Evolutionary conservation across 495 filamentous ascomycete species (phyloP), one percentile per base, ranked within the genome.

Genomic region (Tuber brumale): DNA sequence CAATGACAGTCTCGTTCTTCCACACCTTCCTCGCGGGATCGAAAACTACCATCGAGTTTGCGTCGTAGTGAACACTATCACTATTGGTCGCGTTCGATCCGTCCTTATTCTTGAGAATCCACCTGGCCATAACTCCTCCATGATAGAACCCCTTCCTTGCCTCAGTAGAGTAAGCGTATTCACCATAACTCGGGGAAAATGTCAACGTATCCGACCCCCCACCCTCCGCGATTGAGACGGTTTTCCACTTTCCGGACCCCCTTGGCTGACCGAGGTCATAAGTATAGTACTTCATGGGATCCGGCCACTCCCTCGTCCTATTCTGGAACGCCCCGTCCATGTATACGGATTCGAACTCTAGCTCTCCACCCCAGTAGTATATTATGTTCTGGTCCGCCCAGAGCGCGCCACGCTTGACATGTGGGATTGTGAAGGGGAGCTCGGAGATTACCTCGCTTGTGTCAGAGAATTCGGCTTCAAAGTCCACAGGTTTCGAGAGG

Each of bases 281-380:
- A 31, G 51, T 61, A 10, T 61, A 61, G 51, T 61, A 61, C 51
- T 61, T 61, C 51, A 31, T 61, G 9, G 51, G 51, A n/a, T 61
- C n/a, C 9, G 51, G 51, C 10, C 1, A 61, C n/a, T 31, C 51
- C n/a, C 51, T 61, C 10, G n/a, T 61, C 51, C 10, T 27, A 31
- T 61, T 61, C 51, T 61, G 51, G 51, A 31, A 31, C 7, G n/a
- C n/a, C 51, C 51, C 51, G 51, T 61, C 2, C 51, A 14, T 14
- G 51, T 31, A 61, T 31, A 61, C 51, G n/a, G 51, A n/a, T 16
- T 61, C 51, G 2, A 31, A n/a, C 51, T 61, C 51, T 16, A 61
- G n/a, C 31, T 61, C 51, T 61, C 51, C 51, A 27, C 51, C 51
- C 51, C 51, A 61, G 51, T 31, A 61, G 51, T 61, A 61, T 61